Base-by-base conservation (phyloP, 176 grass and related monocot species). In the Oryza meridionalis region DNA sequence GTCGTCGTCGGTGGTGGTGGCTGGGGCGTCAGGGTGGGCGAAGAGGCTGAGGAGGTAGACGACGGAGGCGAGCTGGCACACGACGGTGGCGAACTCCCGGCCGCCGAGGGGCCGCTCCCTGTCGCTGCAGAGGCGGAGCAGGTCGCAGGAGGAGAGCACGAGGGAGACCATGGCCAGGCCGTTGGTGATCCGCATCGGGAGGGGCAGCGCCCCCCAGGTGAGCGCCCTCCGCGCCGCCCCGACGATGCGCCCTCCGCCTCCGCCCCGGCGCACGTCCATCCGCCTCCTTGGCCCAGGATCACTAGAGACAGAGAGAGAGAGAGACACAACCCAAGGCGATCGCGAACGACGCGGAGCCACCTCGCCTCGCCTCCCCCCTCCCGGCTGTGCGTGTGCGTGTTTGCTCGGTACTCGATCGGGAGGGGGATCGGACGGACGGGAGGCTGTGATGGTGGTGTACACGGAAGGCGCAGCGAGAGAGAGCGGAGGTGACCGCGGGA, bases 51-150 rank as follows among this genome's bases (percentile, higher is more conserved):
- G 74, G 14, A 92, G 88, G 72, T 95, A 92, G 7, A 86, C 11
- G 82, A 92, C 47, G 65, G 82, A 90, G 79, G 40, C 85, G 26
- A 92, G 67, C 84, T 92, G 85, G 76, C 79, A 84, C 8, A 92
- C 71, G n/a, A 92, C 84, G 79, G 73, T 68, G 78, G 33, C 79
- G 51, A 88, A 73, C 85, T 92, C 90, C 42, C 80, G 77, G 44
- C 88, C 86, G 19, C 85, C 79, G 82, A 90, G 82, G 53, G 90
- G 87, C 14, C 79, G 82, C 61, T 83, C 81, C 70, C 73, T 67
- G 40, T 92, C 81, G 70, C 93, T 86, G 82, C 75, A 92, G 90
- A 70, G 90, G 79, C 72, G 88, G 76, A 92, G 84, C 33, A 92
- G 84, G 81, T 91, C 65, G 90, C 80, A 87, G 37, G 84, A 89